Percentiles rank a stretch among this genome's conserved stretches.
Evolutionary conservation across 208 protist genomes (phyloP).

Genomic region (Acanthamoeba pearcei): DNA sequence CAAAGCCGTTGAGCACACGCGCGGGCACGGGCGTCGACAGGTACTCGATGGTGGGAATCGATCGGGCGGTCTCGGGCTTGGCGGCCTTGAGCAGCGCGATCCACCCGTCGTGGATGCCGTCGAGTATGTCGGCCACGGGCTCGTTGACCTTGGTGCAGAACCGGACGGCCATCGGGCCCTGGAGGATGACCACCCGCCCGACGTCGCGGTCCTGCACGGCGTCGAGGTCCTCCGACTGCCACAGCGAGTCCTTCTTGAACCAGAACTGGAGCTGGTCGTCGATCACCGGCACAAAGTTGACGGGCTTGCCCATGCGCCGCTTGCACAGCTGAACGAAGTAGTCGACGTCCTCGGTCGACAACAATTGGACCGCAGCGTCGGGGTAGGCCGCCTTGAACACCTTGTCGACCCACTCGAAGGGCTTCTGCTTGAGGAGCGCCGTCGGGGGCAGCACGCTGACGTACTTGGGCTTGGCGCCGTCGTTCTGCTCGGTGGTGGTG

Average conservation of each 20-base stretch:
- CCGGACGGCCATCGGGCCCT: slow-evolving; percentile 87
- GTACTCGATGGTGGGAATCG: slow-evolving; percentile 39
- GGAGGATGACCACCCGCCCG: slow-evolving; percentile 88
- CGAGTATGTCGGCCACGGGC: slow-evolving; percentile 86
- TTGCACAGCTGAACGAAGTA: slow-evolving; percentile 88
- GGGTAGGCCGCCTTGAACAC: slow-evolving; percentile 82
- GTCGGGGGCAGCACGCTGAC: slow-evolving; percentile 47
- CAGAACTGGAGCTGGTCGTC: slow-evolving; percentile 87
- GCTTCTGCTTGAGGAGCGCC: slow-evolving; percentile 14
- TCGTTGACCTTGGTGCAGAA: slow-evolving; percentile 86
- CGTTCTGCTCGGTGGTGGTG: neutral
- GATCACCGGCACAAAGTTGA: slow-evolving; percentile 88
- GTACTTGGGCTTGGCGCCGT: slow-evolving; percentile 22
- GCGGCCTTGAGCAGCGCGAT: slow-evolving; percentile 14
- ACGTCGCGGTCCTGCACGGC: slow-evolving; percentile 84
- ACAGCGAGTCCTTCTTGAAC: slow-evolving; percentile 92
- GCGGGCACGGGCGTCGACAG: slow-evolving; percentile 57
- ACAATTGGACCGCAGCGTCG: slow-evolving; percentile 75
- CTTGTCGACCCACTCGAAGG: slow-evolving; percentile 71
- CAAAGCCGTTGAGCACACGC: neutral
- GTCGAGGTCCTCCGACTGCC: slow-evolving; percentile 87
- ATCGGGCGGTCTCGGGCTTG: neutral
- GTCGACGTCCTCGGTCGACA: slow-evolving; percentile 86
- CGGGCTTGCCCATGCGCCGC: slow-evolving; percentile 86
- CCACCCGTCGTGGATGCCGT: slow-evolving; percentile 78